Evolutionary conservation across 352 stramenopile genomes (phyloP), one percentile per base, ranked within the genome.

Genomic region (Globisporangium nodosum): DNA sequence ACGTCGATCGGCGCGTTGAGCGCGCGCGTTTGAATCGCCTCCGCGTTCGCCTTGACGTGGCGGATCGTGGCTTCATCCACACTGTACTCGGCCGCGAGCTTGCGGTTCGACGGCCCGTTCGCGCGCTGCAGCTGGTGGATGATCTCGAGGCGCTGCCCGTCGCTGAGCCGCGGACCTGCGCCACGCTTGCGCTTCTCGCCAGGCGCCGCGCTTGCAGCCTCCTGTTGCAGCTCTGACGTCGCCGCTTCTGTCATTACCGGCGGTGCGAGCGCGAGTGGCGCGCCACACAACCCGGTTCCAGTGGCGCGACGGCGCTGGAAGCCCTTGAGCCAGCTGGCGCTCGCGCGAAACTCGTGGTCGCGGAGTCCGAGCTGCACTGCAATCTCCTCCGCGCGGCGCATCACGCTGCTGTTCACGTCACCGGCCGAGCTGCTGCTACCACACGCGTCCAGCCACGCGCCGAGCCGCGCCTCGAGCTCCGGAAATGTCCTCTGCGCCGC

Each of bases 21-120:
- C 8, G 58, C 50, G 42, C 58, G 58, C 3, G 49, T 20, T 5
- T 27, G 12, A 12, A 63, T 56, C 20, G 40, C 30, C 9, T 24
- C 40, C 2, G 58, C 43, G 43, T 63, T 63, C 42, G 52, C 15
- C 52, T 63, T 58, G 42, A 63, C 46, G 42, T 58, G 58, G 40
- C 58, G 58, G 13, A 60, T 60, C 59, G 52, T 60, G 8, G 52
- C 53, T 42, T 65, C 59, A 21, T 64, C 52, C 51, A 64, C 52
- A 16, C 30, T 54, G 51, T 46, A 64, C 20, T 46, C 39, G 18
- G 49, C 51, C 15, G 58, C 58, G 33, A 64, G 45, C 20, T 59
- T 58, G 9, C 58, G 50, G 51, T 59, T 64, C 46, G 58, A 64
- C 15, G 46, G 30, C n/a, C 15, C 51, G 37, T 48, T 47, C 20